Evolutionary conservation across 225 moss, liverwort and hornwort species (phyloP).

Genomic region (Pleurozium schreberi): DNA sequence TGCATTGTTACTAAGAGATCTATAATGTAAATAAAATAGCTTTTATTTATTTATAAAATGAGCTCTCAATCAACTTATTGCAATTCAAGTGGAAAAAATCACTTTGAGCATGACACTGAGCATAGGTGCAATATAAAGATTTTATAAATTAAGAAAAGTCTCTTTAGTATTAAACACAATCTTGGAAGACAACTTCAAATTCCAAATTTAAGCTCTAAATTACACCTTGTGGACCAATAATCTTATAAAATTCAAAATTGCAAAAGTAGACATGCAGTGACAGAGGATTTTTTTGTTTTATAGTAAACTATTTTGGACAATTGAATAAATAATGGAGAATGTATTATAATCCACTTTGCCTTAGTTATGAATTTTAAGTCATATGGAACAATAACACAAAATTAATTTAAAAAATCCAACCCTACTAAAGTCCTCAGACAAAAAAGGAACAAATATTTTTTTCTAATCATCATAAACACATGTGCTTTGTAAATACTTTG

Average conservation of each 20-base stretch:
- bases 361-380: neutral
- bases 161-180: neutral
- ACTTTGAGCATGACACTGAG: neutral
- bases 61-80: neutral
- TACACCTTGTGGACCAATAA: neutral
- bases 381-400: too few relatives aligned
- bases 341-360: neutral
- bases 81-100: too few relatives aligned
- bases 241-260: neutral
- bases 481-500: neutral
- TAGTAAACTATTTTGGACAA: neutral
- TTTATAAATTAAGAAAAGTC: neutral
- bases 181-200: neutral
- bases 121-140: too few relatives aligned
- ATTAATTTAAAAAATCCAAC: neutral
- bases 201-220: neutral
- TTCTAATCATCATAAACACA: too few relatives aligned
- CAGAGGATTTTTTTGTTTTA: accelerated
- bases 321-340: neutral
- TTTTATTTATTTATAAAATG: neutral
- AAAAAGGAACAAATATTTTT: neutral
- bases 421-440: accelerated
- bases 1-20: neutral
- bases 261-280: accelerated
- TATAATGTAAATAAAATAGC: too few relatives aligned